Conservation (phyloP, 345 rosid species). For the Eucalyptus fibrosa region DNA sequence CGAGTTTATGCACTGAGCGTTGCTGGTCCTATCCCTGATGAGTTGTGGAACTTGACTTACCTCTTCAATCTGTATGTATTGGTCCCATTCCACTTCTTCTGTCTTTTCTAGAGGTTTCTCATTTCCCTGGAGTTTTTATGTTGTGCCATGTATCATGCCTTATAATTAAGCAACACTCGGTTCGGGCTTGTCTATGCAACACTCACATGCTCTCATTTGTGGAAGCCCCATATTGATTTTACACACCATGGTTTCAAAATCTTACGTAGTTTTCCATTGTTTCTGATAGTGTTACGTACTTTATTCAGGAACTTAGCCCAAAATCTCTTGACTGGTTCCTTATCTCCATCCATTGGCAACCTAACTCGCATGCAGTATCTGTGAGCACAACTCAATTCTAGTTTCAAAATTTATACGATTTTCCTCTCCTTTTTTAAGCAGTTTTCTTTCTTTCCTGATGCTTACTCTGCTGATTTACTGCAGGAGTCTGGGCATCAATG, state of each 20-base stretch:
- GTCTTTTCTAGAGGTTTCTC: not conserved
- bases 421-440: not conserved
- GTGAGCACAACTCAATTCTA: not conserved
- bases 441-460: not conserved
- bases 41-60: conserved; percentile 30
- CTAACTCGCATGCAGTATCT: not conserved
- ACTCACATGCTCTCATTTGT: not conserved
- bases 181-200: not conserved
- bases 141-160: not conserved
- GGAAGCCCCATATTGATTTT: not conserved
- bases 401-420: not conserved
- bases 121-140: not conserved
- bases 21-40: conserved; percentile 32
- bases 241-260: not conserved
- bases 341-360: not conserved
- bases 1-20: conserved; percentile 18
- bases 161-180: not conserved
- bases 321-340: conserved; percentile 31
- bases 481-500: not conserved
- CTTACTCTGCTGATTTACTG: not conserved
- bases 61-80: conserved; percentile 27
- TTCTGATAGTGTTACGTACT: conserved; percentile 14
- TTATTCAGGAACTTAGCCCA: conserved; percentile 25
- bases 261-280: not conserved
- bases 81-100: not conserved